These are phyloP conservation scores for Helichrysum umbraculigerum DNA, from an alignment of 129 eudicot species.

Conservation along the genomic window DNA sequence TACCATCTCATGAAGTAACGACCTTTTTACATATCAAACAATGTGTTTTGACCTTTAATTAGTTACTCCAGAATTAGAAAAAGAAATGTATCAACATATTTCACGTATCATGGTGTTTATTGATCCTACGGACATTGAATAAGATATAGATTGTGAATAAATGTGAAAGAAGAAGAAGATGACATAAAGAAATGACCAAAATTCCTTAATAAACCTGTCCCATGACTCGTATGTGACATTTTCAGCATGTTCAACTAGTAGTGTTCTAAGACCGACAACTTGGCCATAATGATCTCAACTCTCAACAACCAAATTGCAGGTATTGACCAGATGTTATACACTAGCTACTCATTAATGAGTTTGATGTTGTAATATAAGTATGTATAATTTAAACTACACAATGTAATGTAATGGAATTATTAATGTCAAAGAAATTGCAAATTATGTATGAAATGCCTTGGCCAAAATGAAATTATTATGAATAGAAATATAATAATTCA, in stretches of 20 bases:
- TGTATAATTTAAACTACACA: neutral
- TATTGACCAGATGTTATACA: neutral
- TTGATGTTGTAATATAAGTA: neutral
- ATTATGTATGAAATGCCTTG: neutral
- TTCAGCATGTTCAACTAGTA: no score
- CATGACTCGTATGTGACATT: neutral
- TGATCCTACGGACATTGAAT: neutral
- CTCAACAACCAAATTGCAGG: conserved; percentile 1
- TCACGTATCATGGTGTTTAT: neutral
- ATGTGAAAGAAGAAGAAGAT: neutral
- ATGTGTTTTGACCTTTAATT: no score
- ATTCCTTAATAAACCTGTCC: neutral
- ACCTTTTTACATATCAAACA: no score
- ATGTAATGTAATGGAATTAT: conserved; percentile 9
- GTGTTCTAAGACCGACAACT: neutral
- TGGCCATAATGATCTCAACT: neutral
- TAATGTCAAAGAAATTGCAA: conserved; percentile 4
- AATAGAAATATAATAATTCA: conserved; percentile 18
- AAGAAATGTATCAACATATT: no score
- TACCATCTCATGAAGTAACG: no score
- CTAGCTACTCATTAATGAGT: neutral
- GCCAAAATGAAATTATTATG: conserved; percentile 1
- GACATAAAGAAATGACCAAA: conserved; percentile 13
- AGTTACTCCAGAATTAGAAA: no score
- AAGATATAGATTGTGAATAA: neutral